These are phyloP conservation scores for Tricholoma sp. DNA, from an alignment of 768 basidiomycete genomes.

Conservation along the genomic window DNA sequence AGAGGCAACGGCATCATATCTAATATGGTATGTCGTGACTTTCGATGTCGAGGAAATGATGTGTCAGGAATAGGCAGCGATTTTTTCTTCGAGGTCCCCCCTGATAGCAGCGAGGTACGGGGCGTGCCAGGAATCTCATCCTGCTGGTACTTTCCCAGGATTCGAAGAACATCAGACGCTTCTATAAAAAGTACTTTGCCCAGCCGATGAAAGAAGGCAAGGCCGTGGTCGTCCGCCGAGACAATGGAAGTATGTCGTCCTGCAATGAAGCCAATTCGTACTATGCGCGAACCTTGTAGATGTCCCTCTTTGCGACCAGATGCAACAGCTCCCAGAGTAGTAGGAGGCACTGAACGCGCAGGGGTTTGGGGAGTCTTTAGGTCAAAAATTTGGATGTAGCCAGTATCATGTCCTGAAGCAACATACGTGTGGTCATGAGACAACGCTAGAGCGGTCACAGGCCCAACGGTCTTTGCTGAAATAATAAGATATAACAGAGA, in stretches of 20 bases:
- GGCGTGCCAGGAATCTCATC: constrained; percentile 21
- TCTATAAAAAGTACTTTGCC: constrained; percentile 95
- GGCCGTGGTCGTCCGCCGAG: constrained; percentile 83
- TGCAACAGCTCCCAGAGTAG: constrained; percentile 59
- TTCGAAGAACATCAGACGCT: constrained; percentile 88
- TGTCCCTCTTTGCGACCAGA: constrained; percentile 86
- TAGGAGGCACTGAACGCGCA: constrained; percentile 67
- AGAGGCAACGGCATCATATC: constrained; percentile 80
- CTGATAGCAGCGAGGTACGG: constrained; percentile 6
- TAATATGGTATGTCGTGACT: constrained; percentile 62
- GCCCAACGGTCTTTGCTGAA: constrained; percentile 56
- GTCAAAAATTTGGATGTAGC: constrained; percentile 84
- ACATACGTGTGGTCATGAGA: constrained; percentile 94
- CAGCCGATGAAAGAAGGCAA: constrained; percentile 93
- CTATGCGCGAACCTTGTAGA: constrained; percentile 70
- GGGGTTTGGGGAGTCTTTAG: constrained; percentile 64
- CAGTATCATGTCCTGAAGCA: constrained; percentile 81
- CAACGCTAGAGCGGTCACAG: constrained; percentile 85
- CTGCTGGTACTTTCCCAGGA: constrained; percentile 87
- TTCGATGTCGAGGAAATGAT: constrained; percentile 38
- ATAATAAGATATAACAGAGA: constrained; percentile 13
- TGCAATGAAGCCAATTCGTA: constrained; percentile 82
- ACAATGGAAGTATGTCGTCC: constrained; percentile 91
- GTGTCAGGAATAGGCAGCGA: constrained; percentile 13
- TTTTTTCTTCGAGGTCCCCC: constrained; percentile 1